phyloP scores from a whole-genome alignment of 139 green algal species.

The Closterium sp. region DNA sequence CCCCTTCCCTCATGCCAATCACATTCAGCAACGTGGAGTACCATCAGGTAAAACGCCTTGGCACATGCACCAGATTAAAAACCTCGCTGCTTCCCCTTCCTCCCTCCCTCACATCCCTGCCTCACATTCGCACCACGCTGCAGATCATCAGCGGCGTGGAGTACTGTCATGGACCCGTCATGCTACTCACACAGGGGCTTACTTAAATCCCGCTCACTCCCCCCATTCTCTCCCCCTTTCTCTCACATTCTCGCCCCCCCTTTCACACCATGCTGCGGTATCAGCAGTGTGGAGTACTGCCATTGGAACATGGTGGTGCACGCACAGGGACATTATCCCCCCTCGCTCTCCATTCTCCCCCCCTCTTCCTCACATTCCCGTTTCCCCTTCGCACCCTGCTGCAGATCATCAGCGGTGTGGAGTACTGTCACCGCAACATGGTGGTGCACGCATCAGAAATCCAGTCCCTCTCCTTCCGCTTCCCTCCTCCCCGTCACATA shows the following conservation, averaged over 20 bases:
- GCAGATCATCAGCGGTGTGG: constrained; percentile 17
- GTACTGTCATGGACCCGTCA: constrained; percentile 96
- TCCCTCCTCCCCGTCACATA: background rate
- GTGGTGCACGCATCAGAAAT: background rate
- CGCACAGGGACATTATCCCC: background rate
- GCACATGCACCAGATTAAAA: too few species aligned
- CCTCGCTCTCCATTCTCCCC: background rate
- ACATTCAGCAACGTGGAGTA: too few species aligned
- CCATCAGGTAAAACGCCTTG: too few species aligned
- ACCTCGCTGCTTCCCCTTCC: background rate
- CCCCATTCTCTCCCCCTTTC: background rate
- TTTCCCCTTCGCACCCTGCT: background rate
- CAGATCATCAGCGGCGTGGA: constrained; percentile 80
- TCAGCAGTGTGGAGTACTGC: background rate
- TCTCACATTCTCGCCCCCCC: too few species aligned
- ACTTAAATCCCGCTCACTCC: too few species aligned
- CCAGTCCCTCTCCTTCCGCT: background rate
- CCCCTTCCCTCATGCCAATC: too few species aligned
- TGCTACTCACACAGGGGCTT: too few species aligned
- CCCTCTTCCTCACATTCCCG: background rate
- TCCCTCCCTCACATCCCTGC: background rate
- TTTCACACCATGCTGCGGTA: background rate
- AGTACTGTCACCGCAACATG: background rate
- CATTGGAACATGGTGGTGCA: background rate
- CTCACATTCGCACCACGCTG: background rate